Base-by-base conservation (phyloP, 1,139 yeast genomes). In the Zygosaccharomyces sapae region DNA sequence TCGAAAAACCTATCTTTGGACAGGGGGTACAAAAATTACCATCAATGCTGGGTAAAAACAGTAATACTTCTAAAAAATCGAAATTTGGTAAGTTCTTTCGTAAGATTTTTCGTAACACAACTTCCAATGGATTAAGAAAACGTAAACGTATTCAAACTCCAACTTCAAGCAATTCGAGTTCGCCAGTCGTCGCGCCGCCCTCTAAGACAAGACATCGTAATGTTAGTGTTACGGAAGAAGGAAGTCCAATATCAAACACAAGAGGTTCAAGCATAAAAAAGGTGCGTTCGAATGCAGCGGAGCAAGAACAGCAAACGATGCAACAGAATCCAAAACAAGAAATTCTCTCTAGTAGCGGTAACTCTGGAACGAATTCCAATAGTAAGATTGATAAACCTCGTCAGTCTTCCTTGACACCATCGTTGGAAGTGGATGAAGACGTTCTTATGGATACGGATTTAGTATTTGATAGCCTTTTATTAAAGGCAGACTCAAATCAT, bases 391-490 rank as follows among this genome's bases (percentile, higher is more conserved):
- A 38, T 36, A 37, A 19, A 41, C 16, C 38, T 36, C 24, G 50
- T 37, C 25, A 47, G 39, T 5, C 27, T 37, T 38, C 48, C 38
- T 19, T 38, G 16, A 38, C 41, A 18, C 22, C 41, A n/a, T 27
- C 41, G 9, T 29, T 38, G 31, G 52, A 48, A 27, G 46, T 42
- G 7, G 46, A 41, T 20, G 50, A 56, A 12, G 54, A 54, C 24
- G 44, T 45, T 20, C 43, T 61, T 6, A 53, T 61, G 56, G 63
- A 61, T 44, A 54, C 61, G 13, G 62, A 58, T 44, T 38, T 55
- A 24, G 55, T 59, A 5, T 61, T 61, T 45, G 62, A 61, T 47
- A 51, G 55, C 40, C 44, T 61, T n/a, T 48, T 61, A 18, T 49
- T 55, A 20, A 57, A 55, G 36, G 53, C 54, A 8, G 57, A 57